Percentiles rank a stretch among this genome's conserved stretches.
Conservation (phyloP, 2,329 filamentous ascomycete species). For the Rutstroemia sp. region DNA sequence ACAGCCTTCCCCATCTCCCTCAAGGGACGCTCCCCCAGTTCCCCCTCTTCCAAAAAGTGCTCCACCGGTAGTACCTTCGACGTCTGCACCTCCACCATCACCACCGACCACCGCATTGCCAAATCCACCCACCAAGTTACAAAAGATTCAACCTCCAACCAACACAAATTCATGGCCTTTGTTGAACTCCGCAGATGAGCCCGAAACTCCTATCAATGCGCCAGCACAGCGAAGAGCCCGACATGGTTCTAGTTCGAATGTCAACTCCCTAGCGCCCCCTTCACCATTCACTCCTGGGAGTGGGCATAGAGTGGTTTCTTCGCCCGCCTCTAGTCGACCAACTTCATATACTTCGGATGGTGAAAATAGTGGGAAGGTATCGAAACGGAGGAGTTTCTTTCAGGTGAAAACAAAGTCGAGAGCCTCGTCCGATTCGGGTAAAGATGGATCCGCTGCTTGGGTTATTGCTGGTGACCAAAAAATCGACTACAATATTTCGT, state of each 20-base stretch:
- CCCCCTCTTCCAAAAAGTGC: not conserved
- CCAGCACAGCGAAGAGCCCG: not conserved
- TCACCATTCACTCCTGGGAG: not conserved
- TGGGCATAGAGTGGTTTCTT: slow-evolving; percentile 6
- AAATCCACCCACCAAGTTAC: not conserved
- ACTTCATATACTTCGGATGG: slow-evolving; percentile 5
- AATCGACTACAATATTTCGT: slow-evolving; percentile 10
- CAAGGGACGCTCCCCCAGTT: not conserved
- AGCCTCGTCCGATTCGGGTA: not conserved
- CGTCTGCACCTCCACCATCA: not conserved
- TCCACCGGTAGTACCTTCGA: not conserved
- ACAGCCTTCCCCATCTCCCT: not conserved
- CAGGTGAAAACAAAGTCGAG: not conserved
- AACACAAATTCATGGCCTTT: not conserved
- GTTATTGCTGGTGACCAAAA: slow-evolving; percentile 3
- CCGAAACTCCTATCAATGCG: not conserved
- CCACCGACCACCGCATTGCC: not conserved
- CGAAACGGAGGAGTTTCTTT: slow-evolving; percentile 8
- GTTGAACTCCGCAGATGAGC: not conserved
- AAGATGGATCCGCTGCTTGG: slow-evolving; percentile 8
- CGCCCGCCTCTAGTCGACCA: slow-evolving; percentile 6
- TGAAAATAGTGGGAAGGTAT: not conserved
- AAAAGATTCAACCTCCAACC: not conserved
- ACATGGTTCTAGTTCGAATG: slow-evolving; percentile 5
- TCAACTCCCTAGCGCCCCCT: slow-evolving; percentile 5